A percentile compares a stretch with the other conserved stretches of the same genome.
Conservation (phyloP, 768 basidiomycete species). For the Tubosaeta sp. region DNA sequence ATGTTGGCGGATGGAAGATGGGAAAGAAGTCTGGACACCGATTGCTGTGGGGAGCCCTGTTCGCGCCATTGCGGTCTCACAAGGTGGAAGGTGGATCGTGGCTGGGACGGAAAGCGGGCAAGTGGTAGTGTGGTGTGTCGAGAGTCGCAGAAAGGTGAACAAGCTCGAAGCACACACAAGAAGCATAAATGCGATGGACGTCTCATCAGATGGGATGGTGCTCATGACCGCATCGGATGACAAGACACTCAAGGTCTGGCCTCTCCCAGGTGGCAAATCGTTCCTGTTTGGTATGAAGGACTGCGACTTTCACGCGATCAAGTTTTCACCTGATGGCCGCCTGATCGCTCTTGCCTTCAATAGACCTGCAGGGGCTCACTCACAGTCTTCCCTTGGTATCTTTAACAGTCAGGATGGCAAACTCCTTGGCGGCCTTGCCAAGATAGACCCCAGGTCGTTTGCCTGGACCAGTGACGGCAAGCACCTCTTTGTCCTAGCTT, state of each 20-base stretch:
- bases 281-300: no score
- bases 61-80: not conserved
- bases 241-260: not conserved
- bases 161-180: not conserved
- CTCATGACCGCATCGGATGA: not conserved
- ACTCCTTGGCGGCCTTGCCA: not conserved
- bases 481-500: not conserved
- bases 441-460: not conserved
- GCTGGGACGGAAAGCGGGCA: not conserved
- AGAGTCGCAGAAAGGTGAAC: not conserved
- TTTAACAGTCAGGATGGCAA: not conserved
- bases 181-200: not conserved
- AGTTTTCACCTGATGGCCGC: no score
- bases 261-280: not conserved
- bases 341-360: no score
- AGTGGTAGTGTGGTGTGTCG: not conserved
- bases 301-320: not conserved
- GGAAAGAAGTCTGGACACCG: not conserved
- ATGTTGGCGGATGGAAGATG: not conserved
- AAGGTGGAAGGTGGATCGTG: not conserved
- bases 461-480: not conserved
- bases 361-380: no score
- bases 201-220: not conserved
- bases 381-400: not conserved
- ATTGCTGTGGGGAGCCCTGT: not conserved